Evolutionary conservation across 768 basidiomycete genomes (phyloP).

Genomic region (Tricholoma terreum): DNA sequence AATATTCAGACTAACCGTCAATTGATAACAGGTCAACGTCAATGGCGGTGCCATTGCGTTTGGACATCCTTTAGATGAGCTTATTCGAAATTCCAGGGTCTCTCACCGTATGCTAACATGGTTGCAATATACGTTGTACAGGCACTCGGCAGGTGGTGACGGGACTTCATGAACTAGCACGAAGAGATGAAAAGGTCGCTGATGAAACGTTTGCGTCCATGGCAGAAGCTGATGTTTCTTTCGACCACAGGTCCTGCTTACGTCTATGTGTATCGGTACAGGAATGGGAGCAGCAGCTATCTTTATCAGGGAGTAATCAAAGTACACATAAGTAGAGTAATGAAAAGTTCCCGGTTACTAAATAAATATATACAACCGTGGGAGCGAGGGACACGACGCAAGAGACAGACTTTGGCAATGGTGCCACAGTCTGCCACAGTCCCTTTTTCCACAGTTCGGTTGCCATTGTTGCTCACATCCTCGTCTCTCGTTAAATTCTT

Average conservation of each 20-base stretch:
- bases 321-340: too few relatives aligned
- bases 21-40: slow-evolving; percentile 60
- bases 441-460: slow-evolving; percentile 17
- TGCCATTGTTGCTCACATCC: slow-evolving; percentile 11
- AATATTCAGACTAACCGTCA: background rate
- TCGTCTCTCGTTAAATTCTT: slow-evolving; percentile 23
- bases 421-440: background rate
- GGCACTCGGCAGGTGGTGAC: slow-evolving; percentile 84
- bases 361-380: background rate
- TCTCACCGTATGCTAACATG: background rate
- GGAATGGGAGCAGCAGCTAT: slow-evolving; percentile 91
- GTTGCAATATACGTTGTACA: slow-evolving; percentile 58
- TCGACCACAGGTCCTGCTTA: slow-evolving; percentile 64
- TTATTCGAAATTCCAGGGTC: background rate
- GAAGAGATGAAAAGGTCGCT: slow-evolving; percentile 65
- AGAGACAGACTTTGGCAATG: background rate
- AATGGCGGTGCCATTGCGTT: slow-evolving; percentile 91
- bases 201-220: background rate
- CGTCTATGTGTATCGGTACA: slow-evolving; percentile 85
- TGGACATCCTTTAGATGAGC: slow-evolving; percentile 80
- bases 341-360: too few relatives aligned
- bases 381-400: background rate
- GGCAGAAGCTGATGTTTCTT: slow-evolving; percentile 4
- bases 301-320: slow-evolving; percentile 55
- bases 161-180: slow-evolving; percentile 69